These are phyloP conservation scores for Aspergillus indologenus DNA, from an alignment of 495 filamentous ascomycete genomes.

Conservation along the genomic window DNA sequence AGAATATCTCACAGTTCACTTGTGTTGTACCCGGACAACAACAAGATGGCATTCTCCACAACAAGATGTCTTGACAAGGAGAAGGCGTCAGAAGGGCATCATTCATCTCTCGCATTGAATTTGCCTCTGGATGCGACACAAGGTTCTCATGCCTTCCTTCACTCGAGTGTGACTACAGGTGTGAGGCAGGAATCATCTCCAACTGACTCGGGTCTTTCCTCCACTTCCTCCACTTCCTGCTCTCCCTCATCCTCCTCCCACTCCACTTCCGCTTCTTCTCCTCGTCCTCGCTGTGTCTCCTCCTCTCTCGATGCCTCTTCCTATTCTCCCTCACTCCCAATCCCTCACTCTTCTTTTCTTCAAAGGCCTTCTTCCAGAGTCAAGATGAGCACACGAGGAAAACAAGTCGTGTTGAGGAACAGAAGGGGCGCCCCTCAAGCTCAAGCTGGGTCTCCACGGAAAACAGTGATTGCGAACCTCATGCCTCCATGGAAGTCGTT, in stretches of 20 bases:
- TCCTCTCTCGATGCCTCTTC: not conserved
- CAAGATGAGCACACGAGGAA: conserved; percentile 1
- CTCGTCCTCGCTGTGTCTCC: not conserved
- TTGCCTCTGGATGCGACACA: no score
- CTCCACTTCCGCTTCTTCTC: not conserved
- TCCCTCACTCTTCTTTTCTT: not conserved
- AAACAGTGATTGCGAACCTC: conserved; percentile 1
- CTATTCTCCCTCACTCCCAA: not conserved
- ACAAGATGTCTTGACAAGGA: not conserved
- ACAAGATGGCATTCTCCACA: not conserved
- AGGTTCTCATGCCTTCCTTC: no score
- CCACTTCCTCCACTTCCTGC: not conserved
- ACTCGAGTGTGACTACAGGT: no score
- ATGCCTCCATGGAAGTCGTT: conserved; percentile 37
- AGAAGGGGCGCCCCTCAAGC: not conserved
- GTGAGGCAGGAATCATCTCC: not conserved
- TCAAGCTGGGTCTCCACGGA: not conserved
- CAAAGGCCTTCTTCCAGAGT: not conserved
- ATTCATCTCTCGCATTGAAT: no score
- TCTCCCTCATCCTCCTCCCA: not conserved
- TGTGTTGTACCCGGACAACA: no score
- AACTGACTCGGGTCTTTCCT: not conserved
- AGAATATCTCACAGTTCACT: no score
- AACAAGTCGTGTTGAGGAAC: no score
- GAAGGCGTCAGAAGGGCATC: not conserved